Base-by-base conservation (phyloP, 2,329 filamentous ascomycete genomes). In the Aspergillus sclerotialis region DNA sequence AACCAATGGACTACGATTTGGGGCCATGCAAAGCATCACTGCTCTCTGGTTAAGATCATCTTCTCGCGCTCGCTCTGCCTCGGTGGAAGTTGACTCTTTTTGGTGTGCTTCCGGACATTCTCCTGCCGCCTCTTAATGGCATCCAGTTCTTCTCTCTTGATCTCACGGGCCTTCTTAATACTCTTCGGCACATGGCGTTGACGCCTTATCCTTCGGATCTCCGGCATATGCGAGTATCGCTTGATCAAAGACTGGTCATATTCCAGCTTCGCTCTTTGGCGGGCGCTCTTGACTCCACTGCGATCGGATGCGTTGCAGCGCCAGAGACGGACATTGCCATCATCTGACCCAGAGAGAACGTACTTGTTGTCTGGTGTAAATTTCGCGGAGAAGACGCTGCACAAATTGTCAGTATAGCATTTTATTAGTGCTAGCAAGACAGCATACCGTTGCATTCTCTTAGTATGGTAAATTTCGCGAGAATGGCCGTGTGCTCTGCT, bases 391-490 rank as follows among this genome's bases (percentile, higher is more conserved):
- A 93, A 93, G 36, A 95, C 88, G 48, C 90, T 66, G 36, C 39
- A 39, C 7, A 26, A 33, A 31, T 12, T 7, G 36, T 47, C 33
- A 48, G 41, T 39, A 35, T 41, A n/a, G n/a, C n/a, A n/a, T n/a
- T n/a, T n/a, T n/a, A n/a, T n/a, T n/a, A n/a, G n/a, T n/a, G n/a
- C n/a, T n/a, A n/a, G n/a, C 15, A 30, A 11, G 12, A 27, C 5
- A 14, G 45, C 58, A 44, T 58, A 66, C 63, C 63, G 78, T 68
- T 96, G 90, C 90, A 95, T 95, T 44, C 92, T 80, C 66, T 95
- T 94, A 12, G 92, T 96, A 68, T 96, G 89, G 65, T 96, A 98
- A 31, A 95, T 80, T 55, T 98, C 92, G 49, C 89, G 76, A 10
- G 84, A 89, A 63, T 92, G 86, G 15, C 90, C 90, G 42, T 81